Base-by-base conservation (phyloP, 352 stramenopile species). In the Phytophthora tentaculata region DNA sequence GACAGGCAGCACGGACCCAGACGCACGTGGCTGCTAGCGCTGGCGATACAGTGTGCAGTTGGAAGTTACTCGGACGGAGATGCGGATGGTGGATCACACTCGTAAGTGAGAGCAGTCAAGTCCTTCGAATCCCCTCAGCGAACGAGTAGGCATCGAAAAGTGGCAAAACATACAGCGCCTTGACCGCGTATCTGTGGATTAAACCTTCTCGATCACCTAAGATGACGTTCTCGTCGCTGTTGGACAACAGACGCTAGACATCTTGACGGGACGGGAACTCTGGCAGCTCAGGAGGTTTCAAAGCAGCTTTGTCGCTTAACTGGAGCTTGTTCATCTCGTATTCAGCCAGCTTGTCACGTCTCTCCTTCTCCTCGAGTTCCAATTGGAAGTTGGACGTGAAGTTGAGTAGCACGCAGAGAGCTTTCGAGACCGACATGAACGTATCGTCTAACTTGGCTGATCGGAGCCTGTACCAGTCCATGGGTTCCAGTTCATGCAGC, bases 131-230 rank as follows among this genome's bases (percentile, higher is more conserved):
- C 4, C 87, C 85, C 19, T 92, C 85, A 1, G 74, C 79, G 45
- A 95, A 93, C 57, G 87, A 93, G 61, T 95, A 95, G 1, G 79
- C 81, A 56, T 94, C 82, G 59, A 95, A 95, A 8, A 93, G 82
- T 45, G 87, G 85, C 32, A 95, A 61, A 7, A 94, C 60, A 50
- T 92, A 95, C 43, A 95, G 61, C 20, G 87, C 87, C 58, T 94
- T 93, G 47, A 95, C 80, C 17, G 70, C 65, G 73, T 95, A 95
- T 19, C 76, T 70, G 65, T 95, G 87, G 45, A 95, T 95, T 10
- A 95, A 50, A 2, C 82, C 86, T 69, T 95, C 87, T 6, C 81
- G 85, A 63, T 95, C 87, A 17, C 87, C 87, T n/a, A 95, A 50
- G 32, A 81, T 68, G 41, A 92, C 87, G 53, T 95, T 95, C 19